phyloP scores from a whole-genome alignment of 208 protist genomes.

The Acanthamoeba culbertsoni region DNA sequence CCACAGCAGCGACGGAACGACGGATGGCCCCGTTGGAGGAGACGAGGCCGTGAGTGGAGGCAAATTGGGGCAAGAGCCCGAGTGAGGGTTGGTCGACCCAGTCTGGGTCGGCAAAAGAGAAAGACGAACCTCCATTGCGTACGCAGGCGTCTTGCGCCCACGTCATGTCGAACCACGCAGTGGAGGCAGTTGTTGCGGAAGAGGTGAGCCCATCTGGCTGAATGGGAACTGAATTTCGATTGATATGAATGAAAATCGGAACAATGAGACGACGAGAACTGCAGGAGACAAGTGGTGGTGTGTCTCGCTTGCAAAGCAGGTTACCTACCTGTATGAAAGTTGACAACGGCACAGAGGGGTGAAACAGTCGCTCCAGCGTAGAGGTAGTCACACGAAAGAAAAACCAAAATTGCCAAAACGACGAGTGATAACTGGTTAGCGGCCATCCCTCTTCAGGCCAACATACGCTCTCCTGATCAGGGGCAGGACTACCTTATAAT shows the following conservation, averaged over 20 bases:
- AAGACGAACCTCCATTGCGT: not conserved
- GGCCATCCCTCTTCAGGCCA: too few species aligned
- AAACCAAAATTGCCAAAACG: too few species aligned
- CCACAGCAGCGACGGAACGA: not conserved
- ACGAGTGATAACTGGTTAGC: too few species aligned
- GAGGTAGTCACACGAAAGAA: too few species aligned
- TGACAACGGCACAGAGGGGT: not conserved
- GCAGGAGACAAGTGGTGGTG: not conserved
- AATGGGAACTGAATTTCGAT: not conserved
- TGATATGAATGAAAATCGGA: not conserved
- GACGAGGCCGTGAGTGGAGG: not conserved
- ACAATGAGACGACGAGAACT: not conserved
- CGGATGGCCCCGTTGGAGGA: not conserved
- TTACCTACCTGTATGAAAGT: not conserved
- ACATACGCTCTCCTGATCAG: too few species aligned
- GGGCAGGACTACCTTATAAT: too few species aligned
- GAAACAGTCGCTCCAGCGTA: too few species aligned
- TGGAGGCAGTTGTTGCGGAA: too few species aligned
- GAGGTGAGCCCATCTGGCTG: not conserved
- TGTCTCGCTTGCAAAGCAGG: too few species aligned
- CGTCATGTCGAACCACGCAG: not conserved
- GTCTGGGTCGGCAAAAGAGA: not conserved
- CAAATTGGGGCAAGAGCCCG: not conserved
- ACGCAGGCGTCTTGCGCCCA: not conserved
- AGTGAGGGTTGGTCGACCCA: not conserved